A percentile compares a stretch with the other conserved stretches of the same genome.
These are phyloP conservation scores for Bjerkandera adusta DNA, from an alignment of 1,284 basidiomycete species.

Conservation along the genomic window DNA sequence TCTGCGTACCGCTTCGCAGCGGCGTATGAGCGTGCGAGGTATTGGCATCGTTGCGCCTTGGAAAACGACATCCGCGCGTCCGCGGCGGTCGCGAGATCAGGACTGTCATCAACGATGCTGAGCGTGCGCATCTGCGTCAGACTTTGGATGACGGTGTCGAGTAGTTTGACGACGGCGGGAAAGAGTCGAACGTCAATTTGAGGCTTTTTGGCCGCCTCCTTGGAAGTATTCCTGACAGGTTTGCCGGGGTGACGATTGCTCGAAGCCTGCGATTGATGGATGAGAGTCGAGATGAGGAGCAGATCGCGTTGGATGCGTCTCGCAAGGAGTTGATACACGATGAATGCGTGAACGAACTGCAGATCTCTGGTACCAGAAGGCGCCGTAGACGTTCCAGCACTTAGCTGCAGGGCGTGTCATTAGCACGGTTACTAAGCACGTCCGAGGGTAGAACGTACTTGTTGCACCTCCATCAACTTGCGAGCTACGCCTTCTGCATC, in stretches of 20 bases:
- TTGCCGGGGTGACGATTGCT: slow-evolving; percentile 27
- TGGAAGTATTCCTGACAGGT: slow-evolving; percentile 24
- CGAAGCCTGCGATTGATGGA: slow-evolving; percentile 39
- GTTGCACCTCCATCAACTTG: slow-evolving; percentile 77
- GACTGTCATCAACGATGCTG: slow-evolving; percentile 85
- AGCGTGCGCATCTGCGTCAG: slow-evolving; percentile 80
- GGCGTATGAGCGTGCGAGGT: slow-evolving; percentile 69
- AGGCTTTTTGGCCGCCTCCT: slow-evolving; percentile 37
- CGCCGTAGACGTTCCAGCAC: slow-evolving; percentile 36
- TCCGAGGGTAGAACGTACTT: slow-evolving; percentile 42
- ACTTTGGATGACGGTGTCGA: slow-evolving; percentile 83
- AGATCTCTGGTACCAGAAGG: slow-evolving; percentile 62
- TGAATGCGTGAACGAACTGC: slow-evolving; percentile 82
- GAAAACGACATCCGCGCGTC: slow-evolving; percentile 76
- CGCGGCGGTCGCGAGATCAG: slow-evolving; percentile 74
- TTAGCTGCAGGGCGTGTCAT: slow-evolving; percentile 33
- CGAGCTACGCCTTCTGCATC: slow-evolving; percentile 85
- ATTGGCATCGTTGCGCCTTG: slow-evolving; percentile 69
- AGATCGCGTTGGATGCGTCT: slow-evolving; percentile 87
- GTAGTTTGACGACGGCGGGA: slow-evolving; percentile 84
- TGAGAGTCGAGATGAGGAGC: slow-evolving; percentile 70
- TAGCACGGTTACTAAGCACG: not conserved
- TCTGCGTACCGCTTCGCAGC: slow-evolving; percentile 71
- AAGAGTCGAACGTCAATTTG: slow-evolving; percentile 67
- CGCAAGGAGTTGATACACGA: slow-evolving; percentile 83